Conservation (phyloP, 1,284 basidiomycete genomes). For the Rhodotorula sp. region DNA sequence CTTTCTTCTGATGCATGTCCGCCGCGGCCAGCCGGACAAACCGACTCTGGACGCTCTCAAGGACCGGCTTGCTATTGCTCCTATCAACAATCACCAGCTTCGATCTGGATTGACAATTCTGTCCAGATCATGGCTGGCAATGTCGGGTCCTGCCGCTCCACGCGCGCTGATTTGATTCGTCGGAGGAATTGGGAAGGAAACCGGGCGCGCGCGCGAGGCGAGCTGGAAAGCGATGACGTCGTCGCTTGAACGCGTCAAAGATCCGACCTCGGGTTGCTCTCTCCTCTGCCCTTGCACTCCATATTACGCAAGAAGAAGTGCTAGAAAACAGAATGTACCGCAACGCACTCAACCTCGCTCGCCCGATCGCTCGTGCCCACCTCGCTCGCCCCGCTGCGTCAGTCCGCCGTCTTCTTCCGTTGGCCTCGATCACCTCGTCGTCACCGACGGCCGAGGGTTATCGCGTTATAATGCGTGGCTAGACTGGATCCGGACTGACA, state of each 20-base stretch:
- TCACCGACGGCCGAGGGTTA: too few relatives aligned
- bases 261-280: not conserved
- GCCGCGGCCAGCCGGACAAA: too few relatives aligned
- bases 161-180: too few relatives aligned
- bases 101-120: too few relatives aligned
- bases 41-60: too few relatives aligned
- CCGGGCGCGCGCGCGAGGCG: too few relatives aligned
- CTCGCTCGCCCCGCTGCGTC: slow-evolving; percentile 1
- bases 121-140: too few relatives aligned
- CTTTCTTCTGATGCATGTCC: too few relatives aligned
- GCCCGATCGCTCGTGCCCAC: not conserved
- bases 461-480: not conserved
- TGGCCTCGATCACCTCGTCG: not conserved
- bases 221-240: not conserved
- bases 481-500: not conserved
- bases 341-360: not conserved
- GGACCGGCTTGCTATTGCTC: too few relatives aligned
- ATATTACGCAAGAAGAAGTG: not conserved
- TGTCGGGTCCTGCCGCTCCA: too few relatives aligned
- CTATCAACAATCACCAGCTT: too few relatives aligned
- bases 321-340: not conserved
- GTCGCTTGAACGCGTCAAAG: not conserved
- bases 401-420: not conserved
- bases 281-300: not conserved
- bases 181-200: too few relatives aligned